Evolutionary conservation across 768 basidiomycete species (phyloP).

Genomic region (Termitomyces titanicus): DNA sequence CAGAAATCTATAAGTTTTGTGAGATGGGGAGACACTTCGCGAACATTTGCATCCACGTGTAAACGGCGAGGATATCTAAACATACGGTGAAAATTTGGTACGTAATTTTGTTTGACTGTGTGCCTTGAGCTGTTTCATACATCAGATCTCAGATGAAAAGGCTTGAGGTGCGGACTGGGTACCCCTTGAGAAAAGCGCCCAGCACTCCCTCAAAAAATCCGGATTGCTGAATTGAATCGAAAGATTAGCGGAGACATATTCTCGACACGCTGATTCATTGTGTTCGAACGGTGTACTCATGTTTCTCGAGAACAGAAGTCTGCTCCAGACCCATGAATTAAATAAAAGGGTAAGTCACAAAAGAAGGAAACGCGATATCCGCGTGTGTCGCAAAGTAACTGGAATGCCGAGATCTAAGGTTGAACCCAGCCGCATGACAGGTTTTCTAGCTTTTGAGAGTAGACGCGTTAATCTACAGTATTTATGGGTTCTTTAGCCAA

Average conservation of each 20-base stretch:
- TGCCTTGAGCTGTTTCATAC: not conserved
- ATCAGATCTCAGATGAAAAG: not conserved
- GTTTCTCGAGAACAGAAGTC: not conserved
- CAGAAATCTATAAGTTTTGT: not conserved
- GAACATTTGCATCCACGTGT: not conserved
- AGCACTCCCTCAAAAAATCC: not conserved
- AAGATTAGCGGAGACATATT: too few relatives aligned
- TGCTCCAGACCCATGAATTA: not conserved
- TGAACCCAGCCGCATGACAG: not conserved
- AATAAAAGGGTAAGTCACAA: not conserved
- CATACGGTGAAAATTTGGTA: not conserved
- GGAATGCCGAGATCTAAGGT: not conserved
- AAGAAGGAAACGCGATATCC: not conserved
- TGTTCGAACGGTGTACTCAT: not conserved
- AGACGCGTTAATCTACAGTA: too few relatives aligned
- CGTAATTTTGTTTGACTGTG: not conserved
- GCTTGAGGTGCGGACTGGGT: too few relatives aligned
- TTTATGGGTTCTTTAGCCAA: too few relatives aligned
- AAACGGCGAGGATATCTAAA: not conserved
- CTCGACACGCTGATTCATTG: too few relatives aligned
- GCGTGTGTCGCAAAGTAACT: not conserved
- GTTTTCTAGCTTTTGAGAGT: not conserved
- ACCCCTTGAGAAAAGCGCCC: too few relatives aligned
- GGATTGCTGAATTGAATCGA: not conserved
- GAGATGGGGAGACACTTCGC: not conserved